phyloP scores from a whole-genome alignment of 352 stramenopile genomes.

The Phytophthora citricola region DNA sequence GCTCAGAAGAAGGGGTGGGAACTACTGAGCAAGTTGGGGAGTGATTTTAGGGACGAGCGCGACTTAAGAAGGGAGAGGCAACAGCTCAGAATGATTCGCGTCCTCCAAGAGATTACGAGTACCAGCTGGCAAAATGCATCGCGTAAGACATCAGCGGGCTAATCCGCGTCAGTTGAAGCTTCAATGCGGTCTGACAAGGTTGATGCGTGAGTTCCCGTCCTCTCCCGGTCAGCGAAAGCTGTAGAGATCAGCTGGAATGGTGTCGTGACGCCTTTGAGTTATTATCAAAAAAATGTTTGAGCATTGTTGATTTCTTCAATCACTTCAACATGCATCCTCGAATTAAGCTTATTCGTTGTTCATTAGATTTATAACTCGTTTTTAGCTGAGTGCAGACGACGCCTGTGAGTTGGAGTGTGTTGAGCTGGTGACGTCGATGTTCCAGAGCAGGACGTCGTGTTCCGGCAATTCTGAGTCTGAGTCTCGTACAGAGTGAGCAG shows the following conservation, averaged over 20 bases:
- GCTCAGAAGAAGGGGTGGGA: background rate
- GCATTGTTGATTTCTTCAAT: too few species aligned
- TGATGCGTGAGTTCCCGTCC: background rate
- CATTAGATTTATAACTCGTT: conserved; percentile 4
- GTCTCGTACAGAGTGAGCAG: conserved; percentile 21
- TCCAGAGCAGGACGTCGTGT: conserved; percentile 24
- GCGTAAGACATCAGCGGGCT: conserved; percentile 13
- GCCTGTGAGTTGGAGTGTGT: conserved; percentile 16
- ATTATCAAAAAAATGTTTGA: too few species aligned
- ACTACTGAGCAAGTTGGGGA: conserved; percentile 11
- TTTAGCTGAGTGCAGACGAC: conserved; percentile 13
- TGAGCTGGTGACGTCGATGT: conserved; percentile 24
- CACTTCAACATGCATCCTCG: conserved; percentile 17
- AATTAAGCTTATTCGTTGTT: background rate
- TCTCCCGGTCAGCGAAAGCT: background rate
- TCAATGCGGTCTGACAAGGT: background rate
- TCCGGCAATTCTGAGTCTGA: conserved; percentile 16
- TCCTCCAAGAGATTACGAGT: too few species aligned
- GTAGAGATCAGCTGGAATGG: background rate
- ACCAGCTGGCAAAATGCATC: conserved; percentile 1
- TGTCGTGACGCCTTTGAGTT: background rate
- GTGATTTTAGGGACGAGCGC: conserved; percentile 2
- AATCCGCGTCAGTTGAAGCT: background rate
- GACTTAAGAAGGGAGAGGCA: conserved; percentile 4
- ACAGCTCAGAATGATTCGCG: background rate